phyloP scores from a whole-genome alignment of 1,284 basidiomycete species.

The Cutaneotrichosporon sp. region DNA sequence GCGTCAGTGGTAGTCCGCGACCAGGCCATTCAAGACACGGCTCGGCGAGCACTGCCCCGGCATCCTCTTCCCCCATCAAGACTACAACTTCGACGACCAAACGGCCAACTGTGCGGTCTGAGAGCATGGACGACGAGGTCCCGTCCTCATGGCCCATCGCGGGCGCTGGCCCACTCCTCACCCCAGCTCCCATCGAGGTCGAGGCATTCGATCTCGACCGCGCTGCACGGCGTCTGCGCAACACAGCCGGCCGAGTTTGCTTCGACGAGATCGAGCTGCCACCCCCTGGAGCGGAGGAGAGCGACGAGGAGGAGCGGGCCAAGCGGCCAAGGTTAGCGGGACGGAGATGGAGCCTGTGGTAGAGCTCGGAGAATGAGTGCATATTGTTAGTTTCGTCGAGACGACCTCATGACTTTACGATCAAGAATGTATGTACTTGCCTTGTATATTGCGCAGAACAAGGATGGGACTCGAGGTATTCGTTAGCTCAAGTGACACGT shows the following conservation, averaged over 20 bases:
- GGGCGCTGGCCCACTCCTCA: not conserved
- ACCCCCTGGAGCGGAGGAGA: slow-evolving; percentile 4
- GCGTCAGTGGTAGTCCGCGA: not conserved
- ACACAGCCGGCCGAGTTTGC: slow-evolving; percentile 6
- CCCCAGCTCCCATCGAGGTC: not conserved
- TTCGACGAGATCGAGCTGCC: slow-evolving; percentile 15
- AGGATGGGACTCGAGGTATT: too few relatives aligned
- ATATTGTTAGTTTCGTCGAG: too few relatives aligned
- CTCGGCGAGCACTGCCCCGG: too few relatives aligned
- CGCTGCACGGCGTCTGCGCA: slow-evolving; percentile 4
- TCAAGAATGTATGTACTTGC: not conserved
- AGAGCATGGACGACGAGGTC: not conserved
- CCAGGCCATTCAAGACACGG: too few relatives aligned
- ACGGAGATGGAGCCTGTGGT: slow-evolving; percentile 7
- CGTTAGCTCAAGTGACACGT: too few relatives aligned
- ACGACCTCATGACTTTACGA: not conserved
- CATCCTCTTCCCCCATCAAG: too few relatives aligned
- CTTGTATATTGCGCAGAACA: not conserved
- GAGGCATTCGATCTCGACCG: slow-evolving; percentile 14
- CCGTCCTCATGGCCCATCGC: not conserved
- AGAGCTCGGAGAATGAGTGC: not conserved
- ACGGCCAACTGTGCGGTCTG: too few relatives aligned
- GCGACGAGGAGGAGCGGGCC: not conserved
- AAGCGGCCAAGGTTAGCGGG: not conserved
- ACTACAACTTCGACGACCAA: too few relatives aligned